Percentiles rank a stretch among this genome's conserved stretches.
These are phyloP conservation scores for Sungouiozyma ichnusensis DNA, from an alignment of 805 yeast species.

Conservation along the genomic window DNA sequence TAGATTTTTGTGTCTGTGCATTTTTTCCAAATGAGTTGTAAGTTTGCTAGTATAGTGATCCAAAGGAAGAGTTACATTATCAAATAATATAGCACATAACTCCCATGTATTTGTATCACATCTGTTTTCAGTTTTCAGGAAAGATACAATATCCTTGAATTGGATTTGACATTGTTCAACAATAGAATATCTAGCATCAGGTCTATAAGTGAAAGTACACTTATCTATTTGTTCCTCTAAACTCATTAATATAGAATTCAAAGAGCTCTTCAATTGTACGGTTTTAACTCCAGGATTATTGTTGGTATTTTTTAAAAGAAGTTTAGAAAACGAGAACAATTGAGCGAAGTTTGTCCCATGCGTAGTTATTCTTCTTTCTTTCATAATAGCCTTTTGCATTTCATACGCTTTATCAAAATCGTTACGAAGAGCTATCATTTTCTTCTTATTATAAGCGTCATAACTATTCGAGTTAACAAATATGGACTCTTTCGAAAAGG, in stretches of 20 bases:
- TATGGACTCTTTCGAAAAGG: slow-evolving; percentile 18
- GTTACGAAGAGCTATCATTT: slow-evolving; percentile 29
- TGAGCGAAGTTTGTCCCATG: slow-evolving; percentile 13
- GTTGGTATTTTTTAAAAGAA: slow-evolving; percentile 9
- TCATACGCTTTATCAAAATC: slow-evolving; percentile 30
- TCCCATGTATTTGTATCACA: slow-evolving; percentile 34
- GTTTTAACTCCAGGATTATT: slow-evolving; percentile 7
- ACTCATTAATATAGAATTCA: background rate
- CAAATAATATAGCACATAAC: slow-evolving; percentile 57
- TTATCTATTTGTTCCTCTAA: slow-evolving; percentile 15
- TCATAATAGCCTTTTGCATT: slow-evolving; percentile 18
- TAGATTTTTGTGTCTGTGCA: slow-evolving; percentile 36
- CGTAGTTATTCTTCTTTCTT: slow-evolving; percentile 21
- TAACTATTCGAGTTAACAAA: slow-evolving; percentile 20
- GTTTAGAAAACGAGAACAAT: slow-evolving; percentile 13
- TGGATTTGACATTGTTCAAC: slow-evolving; percentile 29
- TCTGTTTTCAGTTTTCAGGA: slow-evolving; percentile 6
- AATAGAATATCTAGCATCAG: slow-evolving; percentile 29
- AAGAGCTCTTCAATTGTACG: background rate
- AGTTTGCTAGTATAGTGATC: slow-evolving; percentile 9
- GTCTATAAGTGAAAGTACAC: slow-evolving; percentile 20
- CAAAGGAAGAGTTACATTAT: slow-evolving; percentile 23
- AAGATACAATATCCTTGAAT: slow-evolving; percentile 17
- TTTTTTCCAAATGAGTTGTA: slow-evolving; percentile 19
- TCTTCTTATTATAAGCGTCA: slow-evolving; percentile 3